Evolutionary conservation across 257 asterid genomes (phyloP).

Genomic region (Solanum paucissectum): DNA sequence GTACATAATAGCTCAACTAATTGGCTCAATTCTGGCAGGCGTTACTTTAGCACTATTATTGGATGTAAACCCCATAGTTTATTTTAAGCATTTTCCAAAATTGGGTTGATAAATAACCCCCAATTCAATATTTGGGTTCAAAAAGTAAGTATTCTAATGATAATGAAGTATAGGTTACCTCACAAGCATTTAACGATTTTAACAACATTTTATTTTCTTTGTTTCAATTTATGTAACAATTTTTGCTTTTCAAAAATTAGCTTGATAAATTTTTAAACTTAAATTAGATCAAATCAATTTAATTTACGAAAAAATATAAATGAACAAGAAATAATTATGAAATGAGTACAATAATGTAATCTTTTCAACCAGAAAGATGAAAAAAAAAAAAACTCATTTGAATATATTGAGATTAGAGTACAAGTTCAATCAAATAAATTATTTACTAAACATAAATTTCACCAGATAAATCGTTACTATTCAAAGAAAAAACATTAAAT

Average conservation of each 20-base stretch:
- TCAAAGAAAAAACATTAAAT: background rate
- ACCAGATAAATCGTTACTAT: background rate
- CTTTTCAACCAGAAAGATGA: background rate
- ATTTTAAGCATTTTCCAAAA: slow-evolving; percentile 47
- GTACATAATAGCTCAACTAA: slow-evolving; percentile 41
- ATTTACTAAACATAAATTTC: background rate
- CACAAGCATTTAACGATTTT: background rate
- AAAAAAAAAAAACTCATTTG: background rate
- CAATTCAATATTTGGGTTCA: background rate
- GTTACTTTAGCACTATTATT: slow-evolving; percentile 32
- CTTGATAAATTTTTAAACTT: no score
- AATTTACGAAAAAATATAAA: background rate
- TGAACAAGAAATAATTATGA: background rate
- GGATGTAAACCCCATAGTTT: slow-evolving; percentile 25
- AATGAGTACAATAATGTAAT: background rate
- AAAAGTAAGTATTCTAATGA: background rate
- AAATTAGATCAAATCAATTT: background rate
- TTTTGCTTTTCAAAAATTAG: background rate
- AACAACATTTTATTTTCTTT: background rate
- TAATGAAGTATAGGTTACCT: background rate
- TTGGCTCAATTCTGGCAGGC: slow-evolving; percentile 63
- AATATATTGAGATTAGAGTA: background rate
- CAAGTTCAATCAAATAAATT: background rate
- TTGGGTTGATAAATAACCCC: background rate
- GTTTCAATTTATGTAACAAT: background rate